Base-by-base conservation (phyloP, 192 early-diverging fungal species). In the Diversispora epigaea region DNA sequence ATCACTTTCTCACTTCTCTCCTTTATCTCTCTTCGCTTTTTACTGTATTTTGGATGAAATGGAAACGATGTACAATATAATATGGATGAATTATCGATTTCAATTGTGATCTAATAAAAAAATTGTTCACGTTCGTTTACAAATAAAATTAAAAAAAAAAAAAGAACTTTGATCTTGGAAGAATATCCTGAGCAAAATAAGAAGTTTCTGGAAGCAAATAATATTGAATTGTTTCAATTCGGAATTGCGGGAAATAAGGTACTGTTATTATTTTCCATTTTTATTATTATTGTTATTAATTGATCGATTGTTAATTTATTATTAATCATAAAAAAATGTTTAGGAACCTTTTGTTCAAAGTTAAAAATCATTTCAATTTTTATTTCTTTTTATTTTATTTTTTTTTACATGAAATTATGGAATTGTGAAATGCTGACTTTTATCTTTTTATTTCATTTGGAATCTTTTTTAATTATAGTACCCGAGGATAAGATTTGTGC, bases 201-300 rank as follows among this genome's bases (percentile, higher is more conserved):
- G 80, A 88, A 87, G 73, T 99, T 96, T 77, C 76, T 96, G 39
- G 80, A 90, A 64, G 84, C 91, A 39, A 89, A 97, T 77, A 79
- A 84, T 8, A 92, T 99, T 25, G 86, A 84, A 21, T 85, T 96
- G 57, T 89, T 95, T 76, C 97, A 98, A 75, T 92, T 96, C 78
- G 88, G 87, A 44, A 92, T 97, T 47, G 88, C 91, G 17, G 96
- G 95, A 6, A 99, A 99, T 80, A 99, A 99, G 85, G 93, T 92
- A 79, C 75, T 39, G 6, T 14, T 6, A 64, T 54, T 14, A 54
- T 54, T 54, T 54, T 54, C 4, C 14, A 49, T 54, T 54, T 4
- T 17, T 54, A 11, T 54, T 4, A 17, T 14, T 17, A 54, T 54
- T 54, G 1, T 54, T 54, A 17, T 54, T 4, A 54, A 4, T 17